Base-by-base conservation (phyloP, 768 basidiomycete species). In the Pulveroboletus sp. region DNA sequence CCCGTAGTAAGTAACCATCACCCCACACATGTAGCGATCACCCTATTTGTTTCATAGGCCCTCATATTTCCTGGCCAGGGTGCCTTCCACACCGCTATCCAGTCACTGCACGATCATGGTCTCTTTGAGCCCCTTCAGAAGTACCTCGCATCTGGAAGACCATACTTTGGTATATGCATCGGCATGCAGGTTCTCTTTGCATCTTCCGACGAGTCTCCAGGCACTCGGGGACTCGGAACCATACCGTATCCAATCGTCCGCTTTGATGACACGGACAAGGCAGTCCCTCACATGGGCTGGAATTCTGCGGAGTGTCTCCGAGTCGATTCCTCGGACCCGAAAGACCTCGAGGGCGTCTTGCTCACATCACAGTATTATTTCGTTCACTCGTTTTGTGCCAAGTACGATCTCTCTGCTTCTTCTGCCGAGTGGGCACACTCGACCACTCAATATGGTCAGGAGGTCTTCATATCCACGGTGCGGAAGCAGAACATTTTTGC, bases 271-370 rank as follows among this genome's bases (percentile, higher is more conserved):
- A 53, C 67, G 10, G 79, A 85, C 64, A 97, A 97, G 73, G 74
- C 88, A 1, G 95, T 98, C 14, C 96, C 96, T 26, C 95, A 98
- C 73, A 98, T 99, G 71, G 96, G 96, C 44, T 99, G 95, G 95
- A 98, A 96, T 68, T 71, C 80, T 20, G 82, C 83, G 22, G 81
- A 86, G 50, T 72, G 77, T 35, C 62, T 87, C n/a, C n/a, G n/a
- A n/a, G n/a, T n/a, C 47, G 73, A 79, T 61, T 60, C 69, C n/a
- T 59, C 63, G 42, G 65, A 65, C 32, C 62, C 67, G 24, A 63
- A 69, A 39, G 61, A 74, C 52, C 65, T 72, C 48, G 77, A 80
- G 45, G 73, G 74, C 43, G 65, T 81, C 59, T 72, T 77, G 43
- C 67, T 72, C 43, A 65, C 74, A n/a, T 75, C 82, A 17, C 83